Conservation (phyloP, 257 asterid genomes). For the Nicotiana obtusifolia region DNA sequence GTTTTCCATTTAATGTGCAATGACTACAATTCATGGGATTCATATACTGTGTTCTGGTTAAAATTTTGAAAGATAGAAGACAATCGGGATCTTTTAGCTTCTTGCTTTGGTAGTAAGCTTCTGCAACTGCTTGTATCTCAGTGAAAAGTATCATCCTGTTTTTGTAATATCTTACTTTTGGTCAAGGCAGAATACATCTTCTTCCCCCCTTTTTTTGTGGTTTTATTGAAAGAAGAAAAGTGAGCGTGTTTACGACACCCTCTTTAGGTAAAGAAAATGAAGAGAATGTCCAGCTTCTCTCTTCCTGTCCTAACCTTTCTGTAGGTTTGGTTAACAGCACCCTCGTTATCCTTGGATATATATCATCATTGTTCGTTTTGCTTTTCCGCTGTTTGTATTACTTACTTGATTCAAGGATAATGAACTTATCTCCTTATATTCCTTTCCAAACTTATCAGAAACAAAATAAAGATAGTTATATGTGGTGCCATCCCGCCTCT, state of each 20-base stretch:
- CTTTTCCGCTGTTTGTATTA: background rate
- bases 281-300: no score
- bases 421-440: conserved; percentile 13
- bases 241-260: background rate
- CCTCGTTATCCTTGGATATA: background rate
- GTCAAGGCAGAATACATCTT: background rate
- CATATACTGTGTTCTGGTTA: background rate
- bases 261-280: no score
- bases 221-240: background rate
- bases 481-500: conserved; percentile 79
- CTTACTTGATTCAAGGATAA: conserved; percentile 11
- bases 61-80: background rate
- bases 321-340: background rate
- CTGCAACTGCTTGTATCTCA: background rate
- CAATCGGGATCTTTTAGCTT: background rate
- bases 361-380: background rate
- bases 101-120: background rate
- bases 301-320: no score
- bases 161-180: background rate
- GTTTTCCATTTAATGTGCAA: background rate
- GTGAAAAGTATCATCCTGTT: background rate
- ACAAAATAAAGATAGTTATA: conserved; percentile 67
- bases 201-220: background rate
- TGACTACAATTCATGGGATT: background rate
- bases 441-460: conserved; percentile 38